Evolutionary conservation across 805 yeast genomes (phyloP).

Genomic region (Monosporozyma aquatica): DNA sequence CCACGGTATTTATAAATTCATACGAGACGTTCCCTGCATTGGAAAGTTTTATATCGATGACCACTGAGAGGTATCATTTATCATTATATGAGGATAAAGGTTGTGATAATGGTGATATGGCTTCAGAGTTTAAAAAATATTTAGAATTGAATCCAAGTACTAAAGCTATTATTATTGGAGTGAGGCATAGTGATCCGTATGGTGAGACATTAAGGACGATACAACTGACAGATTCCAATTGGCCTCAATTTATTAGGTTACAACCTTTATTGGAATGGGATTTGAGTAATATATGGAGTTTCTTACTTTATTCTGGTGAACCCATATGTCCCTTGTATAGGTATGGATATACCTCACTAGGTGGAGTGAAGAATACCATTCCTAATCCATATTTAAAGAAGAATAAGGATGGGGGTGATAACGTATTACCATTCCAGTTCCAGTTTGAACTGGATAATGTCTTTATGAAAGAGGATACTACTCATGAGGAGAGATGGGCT

Average conservation of each 20-base stretch:
- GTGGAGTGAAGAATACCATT: conserved; percentile 63
- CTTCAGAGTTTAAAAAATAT: conserved; percentile 60
- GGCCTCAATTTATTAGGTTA: conserved; percentile 81
- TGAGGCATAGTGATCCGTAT: conserved; percentile 80
- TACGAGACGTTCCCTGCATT: conserved; percentile 66
- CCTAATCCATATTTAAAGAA: conserved; percentile 53
- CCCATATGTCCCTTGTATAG: conserved; percentile 74
- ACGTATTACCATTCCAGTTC: conserved; percentile 13
- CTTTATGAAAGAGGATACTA: conserved; percentile 7
- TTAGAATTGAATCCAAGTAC: conserved; percentile 43
- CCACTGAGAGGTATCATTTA: conserved; percentile 49
- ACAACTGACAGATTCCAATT: conserved; percentile 75
- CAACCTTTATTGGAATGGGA: conserved; percentile 90
- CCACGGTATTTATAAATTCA: conserved; percentile 65
- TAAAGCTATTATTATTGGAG: conserved; percentile 80
- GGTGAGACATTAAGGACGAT: conserved; percentile 50
- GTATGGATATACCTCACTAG: conserved; percentile 80
- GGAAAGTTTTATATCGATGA: conserved; percentile 50
- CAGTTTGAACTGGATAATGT: conserved; percentile 23
- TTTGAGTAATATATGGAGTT: conserved; percentile 78
- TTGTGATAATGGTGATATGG: conserved; percentile 33
- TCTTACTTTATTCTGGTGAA: conserved; percentile 48
- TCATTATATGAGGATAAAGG: conserved; percentile 31
- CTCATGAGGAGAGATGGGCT: conserved; percentile 9
- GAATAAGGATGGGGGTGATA: not conserved